These are phyloP conservation scores for Coemansia sp. DNA, from an alignment of 192 early-diverging fungal species.

Conservation along the genomic window DNA sequence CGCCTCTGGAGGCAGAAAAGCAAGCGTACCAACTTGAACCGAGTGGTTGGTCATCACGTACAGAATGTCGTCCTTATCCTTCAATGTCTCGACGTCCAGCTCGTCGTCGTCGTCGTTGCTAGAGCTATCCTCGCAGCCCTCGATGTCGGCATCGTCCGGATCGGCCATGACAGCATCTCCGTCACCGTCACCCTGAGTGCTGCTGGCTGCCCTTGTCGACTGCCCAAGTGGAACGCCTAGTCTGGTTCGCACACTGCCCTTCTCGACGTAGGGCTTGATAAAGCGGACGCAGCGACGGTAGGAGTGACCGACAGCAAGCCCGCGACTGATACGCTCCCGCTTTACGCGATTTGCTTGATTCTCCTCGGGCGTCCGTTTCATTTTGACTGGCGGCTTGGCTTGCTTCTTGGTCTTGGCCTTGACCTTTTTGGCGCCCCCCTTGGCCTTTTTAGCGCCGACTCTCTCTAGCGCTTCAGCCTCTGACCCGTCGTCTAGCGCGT, in stretches of 20 bases:
- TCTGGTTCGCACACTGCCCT: constrained; percentile 7
- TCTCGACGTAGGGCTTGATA: constrained; percentile 33
- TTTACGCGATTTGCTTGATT: not conserved
- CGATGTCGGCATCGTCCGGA: not conserved
- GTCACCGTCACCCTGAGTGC: not conserved
- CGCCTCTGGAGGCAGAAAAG: constrained; percentile 22
- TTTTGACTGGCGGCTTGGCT: not conserved
- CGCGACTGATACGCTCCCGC: not conserved
- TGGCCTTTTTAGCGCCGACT: not conserved
- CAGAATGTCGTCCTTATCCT: constrained; percentile 37
- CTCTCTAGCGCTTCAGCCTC: not conserved
- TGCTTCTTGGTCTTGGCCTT: not conserved
- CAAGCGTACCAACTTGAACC: constrained; percentile 20
- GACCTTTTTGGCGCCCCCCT: not conserved
- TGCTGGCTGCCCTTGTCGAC: not conserved
- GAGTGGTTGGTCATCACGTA: constrained; percentile 33
- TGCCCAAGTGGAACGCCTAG: constrained; percentile 31
- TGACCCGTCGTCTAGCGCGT: not conserved
- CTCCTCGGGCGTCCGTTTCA: not conserved
- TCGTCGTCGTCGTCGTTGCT: constrained; percentile 29
- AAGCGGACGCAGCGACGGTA: constrained; percentile 44
- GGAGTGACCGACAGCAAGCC: constrained; percentile 14
- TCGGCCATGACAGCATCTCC: not conserved
- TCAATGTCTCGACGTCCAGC: constrained; percentile 14
- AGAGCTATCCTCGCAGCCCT: constrained; percentile 9